Evolutionary conservation across 331 rosid genomes (phyloP).

Genomic region (Saraca asoca): DNA sequence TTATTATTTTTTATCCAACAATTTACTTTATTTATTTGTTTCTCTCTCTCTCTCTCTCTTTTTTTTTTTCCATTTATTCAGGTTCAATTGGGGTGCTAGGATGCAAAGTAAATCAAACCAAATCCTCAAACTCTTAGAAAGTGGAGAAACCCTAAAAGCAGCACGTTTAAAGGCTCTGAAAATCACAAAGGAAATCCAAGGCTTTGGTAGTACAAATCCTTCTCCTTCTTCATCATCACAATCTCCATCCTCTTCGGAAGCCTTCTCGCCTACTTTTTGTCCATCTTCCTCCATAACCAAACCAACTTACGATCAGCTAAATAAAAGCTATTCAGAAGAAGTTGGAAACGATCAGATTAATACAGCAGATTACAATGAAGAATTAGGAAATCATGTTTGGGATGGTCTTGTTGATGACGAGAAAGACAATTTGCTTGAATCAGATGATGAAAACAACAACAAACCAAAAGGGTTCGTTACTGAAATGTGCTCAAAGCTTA

Average conservation of each 20-base stretch:
- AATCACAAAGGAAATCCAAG: conserved; percentile 76
- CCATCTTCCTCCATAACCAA: conserved; percentile 46
- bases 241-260: conserved; percentile 33
- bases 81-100: conserved; percentile 75
- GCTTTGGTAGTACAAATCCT: conserved; percentile 58
- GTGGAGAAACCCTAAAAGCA: conserved; percentile 46
- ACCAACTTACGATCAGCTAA: conserved; percentile 19
- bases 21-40: not conserved
- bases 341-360: conserved; percentile 8
- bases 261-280: conserved; percentile 40
- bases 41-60: no score
- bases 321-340: conserved; percentile 17
- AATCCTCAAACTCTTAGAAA: conserved; percentile 51
- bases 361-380: not conserved
- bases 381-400: conserved; percentile 44
- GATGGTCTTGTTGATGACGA: conserved; percentile 43
- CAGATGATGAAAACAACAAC: conserved; percentile 32
- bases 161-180: conserved; percentile 75
- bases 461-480: conserved; percentile 49
- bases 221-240: conserved; percentile 38
- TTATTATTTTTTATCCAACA: no score
- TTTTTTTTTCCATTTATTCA: conserved; percentile 17
- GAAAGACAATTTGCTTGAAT: conserved; percentile 42
- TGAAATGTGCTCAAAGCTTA: conserved; percentile 56
- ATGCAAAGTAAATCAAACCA: conserved; percentile 64